Evolutionary conservation across 768 basidiomycete genomes (phyloP), one percentile per base, ranked within the genome.

Genomic region (Leccinum longicurvipes): DNA sequence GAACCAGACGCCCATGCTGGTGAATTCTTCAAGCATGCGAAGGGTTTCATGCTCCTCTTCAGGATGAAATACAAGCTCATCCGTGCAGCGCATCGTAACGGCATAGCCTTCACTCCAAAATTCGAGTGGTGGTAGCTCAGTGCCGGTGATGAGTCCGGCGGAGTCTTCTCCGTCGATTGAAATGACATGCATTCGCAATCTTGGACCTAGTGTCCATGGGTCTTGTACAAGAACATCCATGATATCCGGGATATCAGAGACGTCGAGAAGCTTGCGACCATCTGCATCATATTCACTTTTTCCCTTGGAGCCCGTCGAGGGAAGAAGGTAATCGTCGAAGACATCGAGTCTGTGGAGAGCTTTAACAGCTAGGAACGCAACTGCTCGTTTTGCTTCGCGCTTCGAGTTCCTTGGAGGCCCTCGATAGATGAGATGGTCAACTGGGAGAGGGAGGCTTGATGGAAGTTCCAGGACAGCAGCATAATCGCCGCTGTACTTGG

Each of bases 241-340:
- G 56, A 80, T 77, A 17, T 74, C 72, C 9, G 84, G 81, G 1
- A 86, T 63, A 41, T 75, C 66, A 42, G 72, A 74, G 53, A 81
- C 68, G 54, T 80, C 74, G n/a, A 61, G 58, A 32, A 80, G 72
- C 3, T 66, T 67, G 25, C 73, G 65, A 14, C 79, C 83, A 50
- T 86, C 83, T 0, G 77, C 76, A 60, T 86, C 84, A 51, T 81
- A 76, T 27, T 78, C 75, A 21, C 73, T 77, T 28, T 74, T 76
- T 5, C 76, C 81, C 39, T 74, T 73, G 27, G 79, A 70, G 44
- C 77, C 78, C 14, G 83, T 77, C n/a, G 80, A 74, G 0, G 93
- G 93, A 10, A 93, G 77, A 3, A 96, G 79, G 64, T 89, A 86
- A 54, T 93, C 85, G 63, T 95, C 87, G 61, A 94, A 87, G 5